phyloP scores from a whole-genome alignment of 331 rosid species.

The Malus hybrid region DNA sequence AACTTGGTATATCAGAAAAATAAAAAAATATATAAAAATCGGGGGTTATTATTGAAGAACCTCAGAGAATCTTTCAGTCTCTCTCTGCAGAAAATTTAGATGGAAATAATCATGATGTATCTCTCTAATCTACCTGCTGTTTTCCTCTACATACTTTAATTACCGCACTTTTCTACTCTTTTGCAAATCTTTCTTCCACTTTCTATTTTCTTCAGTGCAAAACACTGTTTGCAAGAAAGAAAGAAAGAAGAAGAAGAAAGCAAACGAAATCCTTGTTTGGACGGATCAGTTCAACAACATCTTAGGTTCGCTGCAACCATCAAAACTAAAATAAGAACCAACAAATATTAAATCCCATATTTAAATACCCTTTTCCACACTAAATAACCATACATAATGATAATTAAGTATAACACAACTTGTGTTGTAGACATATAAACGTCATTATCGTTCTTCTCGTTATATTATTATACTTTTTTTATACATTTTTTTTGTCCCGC shows the following conservation, averaged over 20 bases:
- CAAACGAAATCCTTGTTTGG: conserved; percentile 5
- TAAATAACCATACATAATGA: background rate
- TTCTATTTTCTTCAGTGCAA: background rate
- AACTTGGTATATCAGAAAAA: background rate
- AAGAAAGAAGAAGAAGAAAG: background rate
- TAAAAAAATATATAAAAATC: background rate
- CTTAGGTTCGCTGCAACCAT: conserved; percentile 62
- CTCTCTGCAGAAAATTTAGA: background rate
- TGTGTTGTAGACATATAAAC: background rate
- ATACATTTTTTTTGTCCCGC: background rate
- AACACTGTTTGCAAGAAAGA: background rate
- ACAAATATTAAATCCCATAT: background rate
- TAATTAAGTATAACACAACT: background rate
- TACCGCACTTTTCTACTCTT: background rate
- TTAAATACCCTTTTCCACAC: background rate
- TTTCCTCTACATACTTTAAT: background rate
- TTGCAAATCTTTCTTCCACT: background rate
- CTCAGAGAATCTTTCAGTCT: conserved; percentile 25
- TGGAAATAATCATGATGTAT: conserved; percentile 5
- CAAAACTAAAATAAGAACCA: conserved; percentile 32
- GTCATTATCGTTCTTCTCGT: background rate
- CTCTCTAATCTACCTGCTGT: background rate
- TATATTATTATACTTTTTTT: background rate
- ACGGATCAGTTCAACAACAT: conserved; percentile 67
- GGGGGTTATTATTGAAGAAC: conserved; percentile 8